Conservation (phyloP, 257 asterid species). For the Pogostemon cablin region DNA sequence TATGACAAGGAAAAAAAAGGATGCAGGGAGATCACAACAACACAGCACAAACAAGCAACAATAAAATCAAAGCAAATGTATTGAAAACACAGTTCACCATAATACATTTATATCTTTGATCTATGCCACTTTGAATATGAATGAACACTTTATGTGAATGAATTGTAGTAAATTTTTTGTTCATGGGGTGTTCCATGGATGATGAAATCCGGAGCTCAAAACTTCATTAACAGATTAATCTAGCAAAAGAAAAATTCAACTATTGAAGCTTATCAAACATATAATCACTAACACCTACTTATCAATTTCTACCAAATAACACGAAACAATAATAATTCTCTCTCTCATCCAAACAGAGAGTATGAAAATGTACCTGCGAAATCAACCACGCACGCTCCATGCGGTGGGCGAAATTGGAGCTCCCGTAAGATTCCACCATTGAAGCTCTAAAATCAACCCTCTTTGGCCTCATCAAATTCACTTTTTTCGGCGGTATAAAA, state of each 20-base stretch:
- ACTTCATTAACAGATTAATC: conserved; percentile 11
- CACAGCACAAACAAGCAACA: conserved; percentile 7
- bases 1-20: neutral
- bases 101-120: neutral
- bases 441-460: conserved; percentile 66
- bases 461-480: conserved; percentile 31
- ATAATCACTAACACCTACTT: neutral
- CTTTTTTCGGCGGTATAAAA: conserved; percentile 19
- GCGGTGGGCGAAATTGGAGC: conserved; percentile 60
- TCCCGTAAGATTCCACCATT: conserved; percentile 64
- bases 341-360: neutral
- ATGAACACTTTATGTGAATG: neutral
- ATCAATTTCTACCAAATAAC: neutral
- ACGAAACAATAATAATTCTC: no score
- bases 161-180: neutral
- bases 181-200: neutral
- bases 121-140: neutral
- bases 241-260: neutral
- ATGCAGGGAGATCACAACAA: neutral
- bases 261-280: neutral
- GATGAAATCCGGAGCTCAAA: neutral
- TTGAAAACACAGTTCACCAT: conserved; percentile 6
- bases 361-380: conserved; percentile 56
- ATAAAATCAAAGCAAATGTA: neutral
- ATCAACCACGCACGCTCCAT: conserved; percentile 93